phyloP scores from a whole-genome alignment of 1,284 basidiomycete species.

The Tilletia setariae region DNA sequence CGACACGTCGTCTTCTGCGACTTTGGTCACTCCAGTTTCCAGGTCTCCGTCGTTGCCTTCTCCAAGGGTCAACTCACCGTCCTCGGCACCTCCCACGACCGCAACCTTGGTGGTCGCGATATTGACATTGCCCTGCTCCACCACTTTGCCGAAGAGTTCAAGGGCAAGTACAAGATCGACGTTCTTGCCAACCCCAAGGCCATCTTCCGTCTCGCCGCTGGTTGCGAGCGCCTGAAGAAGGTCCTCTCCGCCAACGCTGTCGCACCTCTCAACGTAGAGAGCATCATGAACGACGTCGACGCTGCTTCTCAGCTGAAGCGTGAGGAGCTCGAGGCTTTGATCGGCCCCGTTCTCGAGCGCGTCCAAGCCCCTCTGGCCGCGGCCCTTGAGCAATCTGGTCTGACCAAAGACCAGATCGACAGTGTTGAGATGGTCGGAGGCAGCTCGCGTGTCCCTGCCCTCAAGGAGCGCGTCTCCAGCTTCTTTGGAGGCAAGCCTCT shows the following conservation, averaged over 20 bases:
- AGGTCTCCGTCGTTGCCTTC: constrained; percentile 53
- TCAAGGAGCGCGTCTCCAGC: constrained; percentile 47
- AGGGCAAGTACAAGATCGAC: constrained; percentile 54
- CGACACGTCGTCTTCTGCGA: constrained; percentile 53
- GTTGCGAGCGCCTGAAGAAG: constrained; percentile 54
- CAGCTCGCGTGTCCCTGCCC: constrained; percentile 50
- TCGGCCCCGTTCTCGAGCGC: constrained; percentile 46
- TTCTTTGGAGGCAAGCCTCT: constrained; percentile 43
- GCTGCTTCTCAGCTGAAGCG: constrained; percentile 52
- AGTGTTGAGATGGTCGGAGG: constrained; percentile 52
- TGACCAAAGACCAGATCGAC: constrained; percentile 51
- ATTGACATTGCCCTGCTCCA: constrained; percentile 52
- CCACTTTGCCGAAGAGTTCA: constrained; percentile 53
- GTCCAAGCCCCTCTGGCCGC: constrained; percentile 43
- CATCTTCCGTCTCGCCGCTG: constrained; percentile 51
- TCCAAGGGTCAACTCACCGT: constrained; percentile 53
- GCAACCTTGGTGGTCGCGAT: constrained; percentile 54
- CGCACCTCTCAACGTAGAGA: constrained; percentile 53
- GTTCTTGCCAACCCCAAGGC: constrained; percentile 52
- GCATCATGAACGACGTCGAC: constrained; percentile 53
- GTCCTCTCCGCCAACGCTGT: constrained; percentile 53
- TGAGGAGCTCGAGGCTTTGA: constrained; percentile 51
- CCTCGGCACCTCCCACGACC: constrained; percentile 48
- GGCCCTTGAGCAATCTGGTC: constrained; percentile 47
- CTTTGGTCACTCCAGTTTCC: constrained; percentile 54